These are phyloP conservation scores for Xerocomellus intermedius DNA, from an alignment of 768 basidiomycete genomes.

Conservation along the genomic window DNA sequence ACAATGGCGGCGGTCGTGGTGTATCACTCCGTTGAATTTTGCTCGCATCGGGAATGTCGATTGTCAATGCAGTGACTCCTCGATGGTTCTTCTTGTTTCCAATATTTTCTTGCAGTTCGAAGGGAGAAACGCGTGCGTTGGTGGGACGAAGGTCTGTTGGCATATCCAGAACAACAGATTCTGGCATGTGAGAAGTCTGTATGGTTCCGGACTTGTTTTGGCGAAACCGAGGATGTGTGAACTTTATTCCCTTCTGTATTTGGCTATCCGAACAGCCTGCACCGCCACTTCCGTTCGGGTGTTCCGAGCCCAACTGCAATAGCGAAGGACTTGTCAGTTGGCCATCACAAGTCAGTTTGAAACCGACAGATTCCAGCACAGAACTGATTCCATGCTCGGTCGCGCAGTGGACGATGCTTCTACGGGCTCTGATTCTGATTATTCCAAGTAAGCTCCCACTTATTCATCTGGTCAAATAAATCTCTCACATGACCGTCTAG, in stretches of 20 bases:
- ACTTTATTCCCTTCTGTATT: slow-evolving; percentile 8
- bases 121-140: slow-evolving; percentile 1
- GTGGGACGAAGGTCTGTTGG: slow-evolving; percentile 34
- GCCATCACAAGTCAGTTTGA: slow-evolving; percentile 25
- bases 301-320: slow-evolving; percentile 1
- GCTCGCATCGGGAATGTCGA: slow-evolving; percentile 50
- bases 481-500: slow-evolving; percentile 22
- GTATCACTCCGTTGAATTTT: slow-evolving; percentile 26
- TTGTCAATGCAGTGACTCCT: slow-evolving; percentile 50
- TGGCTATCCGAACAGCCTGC: not conserved
- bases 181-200: slow-evolving; percentile 23
- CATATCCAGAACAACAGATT: slow-evolving; percentile 33
- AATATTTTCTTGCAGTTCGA: slow-evolving; percentile 17
- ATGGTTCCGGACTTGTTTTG: not conserved
- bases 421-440: slow-evolving; percentile 92
- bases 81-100: slow-evolving; percentile 2
- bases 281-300: slow-evolving; percentile 20
- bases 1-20: slow-evolving; percentile 49
- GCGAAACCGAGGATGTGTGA: slow-evolving; percentile 3
- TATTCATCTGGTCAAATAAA: not conserved
- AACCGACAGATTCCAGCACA: slow-evolving; percentile 10
- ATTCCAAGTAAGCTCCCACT: slow-evolving; percentile 72
- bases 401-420: slow-evolving; percentile 79
- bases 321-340: slow-evolving; percentile 3
- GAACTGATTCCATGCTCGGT: slow-evolving; percentile 35